Evolutionary conservation across 164 flowering plant species (phyloP).

Genomic region (Berberis thunbergii): DNA sequence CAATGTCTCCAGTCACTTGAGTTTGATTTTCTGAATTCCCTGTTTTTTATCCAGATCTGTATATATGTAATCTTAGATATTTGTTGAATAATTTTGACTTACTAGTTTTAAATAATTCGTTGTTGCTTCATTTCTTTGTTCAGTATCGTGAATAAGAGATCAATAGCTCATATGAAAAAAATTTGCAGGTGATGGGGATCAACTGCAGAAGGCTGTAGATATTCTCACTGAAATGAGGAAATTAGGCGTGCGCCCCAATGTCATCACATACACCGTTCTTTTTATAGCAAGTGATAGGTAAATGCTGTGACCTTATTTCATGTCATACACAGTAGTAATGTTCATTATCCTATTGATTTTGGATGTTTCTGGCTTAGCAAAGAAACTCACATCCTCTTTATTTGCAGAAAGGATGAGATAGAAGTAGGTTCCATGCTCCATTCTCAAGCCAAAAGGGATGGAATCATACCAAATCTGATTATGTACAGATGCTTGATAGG

Average conservation of each 20-base stretch:
- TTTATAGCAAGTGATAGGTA: conserved; percentile 80
- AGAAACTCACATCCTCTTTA: conserved; percentile 1
- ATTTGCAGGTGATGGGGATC: conserved; percentile 71
- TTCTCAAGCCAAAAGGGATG: conserved; percentile 67
- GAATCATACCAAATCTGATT: conserved; percentile 40
- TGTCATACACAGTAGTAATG: conserved; percentile 3
- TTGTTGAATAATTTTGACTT: too few species aligned
- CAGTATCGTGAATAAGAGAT: background rate
- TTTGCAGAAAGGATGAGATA: conserved; percentile 54
- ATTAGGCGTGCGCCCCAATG: conserved; percentile 40
- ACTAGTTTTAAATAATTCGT: too few species aligned
- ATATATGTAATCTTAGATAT: too few species aligned
- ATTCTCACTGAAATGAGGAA: conserved; percentile 59
- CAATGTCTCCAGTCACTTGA: too few species aligned
- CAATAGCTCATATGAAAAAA: background rate
- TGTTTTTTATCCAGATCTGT: too few species aligned
- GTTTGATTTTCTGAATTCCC: too few species aligned
- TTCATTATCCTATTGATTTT: conserved; percentile 3
- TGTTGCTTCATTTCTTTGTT: background rate
- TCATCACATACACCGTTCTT: conserved; percentile 73
- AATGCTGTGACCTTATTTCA: conserved; percentile 6
- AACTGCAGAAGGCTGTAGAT: conserved; percentile 65
- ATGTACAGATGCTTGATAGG: conserved; percentile 68
- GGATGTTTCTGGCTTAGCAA: background rate
- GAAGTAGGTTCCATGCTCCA: conserved; percentile 56